A percentile compares a stretch with the other conserved stretches of the same genome.
Evolutionary conservation across 2,329 filamentous ascomycete species (phyloP).

Genomic region (Tolypocladium nubicola): DNA sequence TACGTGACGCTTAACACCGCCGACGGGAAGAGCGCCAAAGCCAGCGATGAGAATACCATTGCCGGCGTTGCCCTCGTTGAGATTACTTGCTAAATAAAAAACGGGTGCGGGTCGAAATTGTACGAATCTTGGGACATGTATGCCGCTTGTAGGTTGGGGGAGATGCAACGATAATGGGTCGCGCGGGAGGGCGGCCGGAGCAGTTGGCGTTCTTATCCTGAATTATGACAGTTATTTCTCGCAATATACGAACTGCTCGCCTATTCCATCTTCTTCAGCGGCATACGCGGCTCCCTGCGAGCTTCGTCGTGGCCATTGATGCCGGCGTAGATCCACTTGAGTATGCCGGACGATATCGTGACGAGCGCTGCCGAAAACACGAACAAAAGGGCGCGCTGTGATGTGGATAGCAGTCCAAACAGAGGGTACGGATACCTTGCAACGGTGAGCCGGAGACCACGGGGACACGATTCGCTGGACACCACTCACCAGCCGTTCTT

Average conservation of each 20-base stretch:
- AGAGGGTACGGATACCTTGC: slow-evolving; percentile 77
- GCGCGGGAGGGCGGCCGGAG: not conserved
- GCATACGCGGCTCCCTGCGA: slow-evolving; percentile 16
- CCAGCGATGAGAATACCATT: slow-evolving; percentile 20
- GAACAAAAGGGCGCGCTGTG: slow-evolving; percentile 60
- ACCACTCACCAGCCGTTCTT: slow-evolving; percentile 51
- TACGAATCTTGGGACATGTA: not conserved
- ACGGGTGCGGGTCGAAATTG: too few species aligned
- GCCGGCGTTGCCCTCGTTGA: slow-evolving; percentile 23
- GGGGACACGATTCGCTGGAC: not conserved
- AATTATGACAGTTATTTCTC: not conserved
- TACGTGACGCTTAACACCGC: slow-evolving; percentile 23
- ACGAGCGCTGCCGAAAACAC: slow-evolving; percentile 58
- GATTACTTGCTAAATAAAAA: slow-evolving; percentile 3
- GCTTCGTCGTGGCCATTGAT: slow-evolving; percentile 47
- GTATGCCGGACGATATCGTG: slow-evolving; percentile 54
- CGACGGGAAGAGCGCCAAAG: slow-evolving; percentile 14
- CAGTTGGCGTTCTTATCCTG: not conserved
- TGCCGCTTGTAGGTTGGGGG: not conserved
- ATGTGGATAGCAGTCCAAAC: slow-evolving; percentile 56
- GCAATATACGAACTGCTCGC: not conserved
- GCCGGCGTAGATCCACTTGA: slow-evolving; percentile 61
- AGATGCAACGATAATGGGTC: not conserved
- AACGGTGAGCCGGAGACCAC: slow-evolving; percentile 3
- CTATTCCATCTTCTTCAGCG: slow-evolving; percentile 20